Evolutionary conservation across 257 asterid species (phyloP).

Genomic region (Solanum chmielewskii): DNA sequence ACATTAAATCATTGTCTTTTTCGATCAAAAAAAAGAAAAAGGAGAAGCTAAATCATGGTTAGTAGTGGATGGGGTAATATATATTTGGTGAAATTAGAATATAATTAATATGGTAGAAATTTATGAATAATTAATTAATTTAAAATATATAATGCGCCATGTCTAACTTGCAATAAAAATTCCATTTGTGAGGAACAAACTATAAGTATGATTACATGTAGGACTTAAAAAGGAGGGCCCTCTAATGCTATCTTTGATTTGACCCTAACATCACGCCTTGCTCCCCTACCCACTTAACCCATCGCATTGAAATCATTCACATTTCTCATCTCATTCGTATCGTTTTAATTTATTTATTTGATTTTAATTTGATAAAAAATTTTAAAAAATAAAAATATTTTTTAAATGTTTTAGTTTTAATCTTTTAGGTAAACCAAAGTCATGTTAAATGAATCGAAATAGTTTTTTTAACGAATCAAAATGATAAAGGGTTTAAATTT

Average conservation of each 20-base stretch:
- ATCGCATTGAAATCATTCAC: neutral
- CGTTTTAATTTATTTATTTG: neutral
- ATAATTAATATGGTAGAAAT: neutral
- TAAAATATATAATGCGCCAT: slow-evolving; percentile 24
- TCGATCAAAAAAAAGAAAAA: neutral
- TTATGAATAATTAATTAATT: neutral
- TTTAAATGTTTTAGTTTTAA: no score
- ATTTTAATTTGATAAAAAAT: neutral
- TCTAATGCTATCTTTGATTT: slow-evolving; percentile 30
- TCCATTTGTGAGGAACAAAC: slow-evolving; percentile 3
- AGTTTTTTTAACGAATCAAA: no score
- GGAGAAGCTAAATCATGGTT: neutral
- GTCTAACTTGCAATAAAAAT: slow-evolving; percentile 22
- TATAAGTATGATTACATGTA: slow-evolving; percentile 25
- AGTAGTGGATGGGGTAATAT: neutral
- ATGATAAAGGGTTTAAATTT: no score
- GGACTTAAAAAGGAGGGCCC: slow-evolving; percentile 8
- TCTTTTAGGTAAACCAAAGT: no score
- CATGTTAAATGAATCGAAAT: no score
- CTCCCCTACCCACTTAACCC: slow-evolving; percentile 1
- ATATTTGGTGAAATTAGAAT: neutral
- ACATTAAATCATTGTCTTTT: neutral
- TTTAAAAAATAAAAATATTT: no score
- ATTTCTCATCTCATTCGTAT: neutral
- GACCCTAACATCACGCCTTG: slow-evolving; percentile 66